Conservation (phyloP, 1,139 yeast genomes). For the Hyphopichia fennica region DNA sequence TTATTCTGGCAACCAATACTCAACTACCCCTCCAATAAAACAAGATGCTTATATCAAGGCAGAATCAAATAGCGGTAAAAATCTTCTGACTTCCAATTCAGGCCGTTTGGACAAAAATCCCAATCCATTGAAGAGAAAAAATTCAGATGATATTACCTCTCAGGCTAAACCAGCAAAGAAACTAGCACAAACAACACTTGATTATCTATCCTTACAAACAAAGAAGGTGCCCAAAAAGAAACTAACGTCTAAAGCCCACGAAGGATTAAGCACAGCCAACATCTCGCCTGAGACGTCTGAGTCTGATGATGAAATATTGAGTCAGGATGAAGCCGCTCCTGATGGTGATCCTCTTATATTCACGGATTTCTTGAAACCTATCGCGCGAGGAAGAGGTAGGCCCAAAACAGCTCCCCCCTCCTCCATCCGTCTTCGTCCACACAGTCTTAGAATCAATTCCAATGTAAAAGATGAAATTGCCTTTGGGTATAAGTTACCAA, state of each 20-base stretch:
- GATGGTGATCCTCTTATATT: slow-evolving; percentile 4
- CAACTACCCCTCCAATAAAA: neutral
- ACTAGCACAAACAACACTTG: neutral
- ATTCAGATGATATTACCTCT: neutral
- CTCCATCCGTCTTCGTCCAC: neutral
- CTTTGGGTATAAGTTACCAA: neutral
- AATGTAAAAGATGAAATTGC: neutral
- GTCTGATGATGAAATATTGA: neutral
- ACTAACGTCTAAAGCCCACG: neutral
- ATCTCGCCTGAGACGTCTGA: slow-evolving; percentile 1
- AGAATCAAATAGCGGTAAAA: no score
- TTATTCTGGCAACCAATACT: neutral
- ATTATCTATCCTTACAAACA: neutral
- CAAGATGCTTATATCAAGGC: neutral
- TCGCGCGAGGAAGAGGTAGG: neutral
- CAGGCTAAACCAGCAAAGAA: neutral
- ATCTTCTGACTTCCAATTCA: no score
- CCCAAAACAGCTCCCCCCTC: neutral
- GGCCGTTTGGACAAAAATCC: neutral
- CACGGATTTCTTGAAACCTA: slow-evolving; percentile 1
- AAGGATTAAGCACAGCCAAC: neutral
- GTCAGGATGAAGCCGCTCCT: neutral
- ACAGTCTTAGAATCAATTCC: neutral
- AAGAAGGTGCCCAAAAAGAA: neutral
- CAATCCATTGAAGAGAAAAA: slow-evolving; percentile 1